A percentile compares a stretch with the other conserved stretches of the same genome.
Conservation (phyloP, 192 early-diverging fungal species). For the Rhizoclosmatium globosum region DNA sequence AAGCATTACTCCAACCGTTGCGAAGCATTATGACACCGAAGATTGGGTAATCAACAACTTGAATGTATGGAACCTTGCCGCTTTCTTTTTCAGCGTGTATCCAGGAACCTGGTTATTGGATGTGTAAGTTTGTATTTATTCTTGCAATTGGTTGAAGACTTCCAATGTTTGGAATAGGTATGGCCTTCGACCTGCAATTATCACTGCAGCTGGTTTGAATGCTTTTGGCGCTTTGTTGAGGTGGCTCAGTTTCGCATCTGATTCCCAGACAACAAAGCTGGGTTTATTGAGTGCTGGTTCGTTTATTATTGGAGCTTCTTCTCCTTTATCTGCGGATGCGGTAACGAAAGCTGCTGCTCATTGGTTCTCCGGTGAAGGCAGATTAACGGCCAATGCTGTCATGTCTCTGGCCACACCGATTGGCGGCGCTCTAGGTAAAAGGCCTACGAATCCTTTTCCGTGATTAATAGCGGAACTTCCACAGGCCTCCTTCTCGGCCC, state of each 20-base stretch:
- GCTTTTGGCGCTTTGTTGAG: neutral
- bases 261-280: neutral
- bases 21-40: neutral
- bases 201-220: neutral
- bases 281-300: constrained; percentile 2
- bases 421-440: neutral
- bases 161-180: neutral
- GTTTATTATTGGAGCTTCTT: neutral
- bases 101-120: constrained; percentile 29
- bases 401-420: constrained; percentile 33
- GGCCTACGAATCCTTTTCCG: too few species aligned
- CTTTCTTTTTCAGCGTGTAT: constrained; percentile 6
- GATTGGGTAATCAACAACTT: constrained; percentile 2
- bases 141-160: neutral
- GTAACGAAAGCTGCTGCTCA: constrained; percentile 37
- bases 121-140: constrained; percentile 11
- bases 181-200: neutral
- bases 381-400: constrained; percentile 41
- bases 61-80: neutral
- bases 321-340: neutral
- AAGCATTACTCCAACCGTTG: constrained; percentile 10
- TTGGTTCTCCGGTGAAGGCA: constrained; percentile 42
- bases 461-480: too few species aligned
- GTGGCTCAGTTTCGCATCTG: neutral
- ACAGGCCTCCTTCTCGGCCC: constrained; percentile 12